A percentile compares a stretch with the other conserved stretches of the same genome.
phyloP scores from a whole-genome alignment of 306 rosid genomes.

The Malus asiatica region DNA sequence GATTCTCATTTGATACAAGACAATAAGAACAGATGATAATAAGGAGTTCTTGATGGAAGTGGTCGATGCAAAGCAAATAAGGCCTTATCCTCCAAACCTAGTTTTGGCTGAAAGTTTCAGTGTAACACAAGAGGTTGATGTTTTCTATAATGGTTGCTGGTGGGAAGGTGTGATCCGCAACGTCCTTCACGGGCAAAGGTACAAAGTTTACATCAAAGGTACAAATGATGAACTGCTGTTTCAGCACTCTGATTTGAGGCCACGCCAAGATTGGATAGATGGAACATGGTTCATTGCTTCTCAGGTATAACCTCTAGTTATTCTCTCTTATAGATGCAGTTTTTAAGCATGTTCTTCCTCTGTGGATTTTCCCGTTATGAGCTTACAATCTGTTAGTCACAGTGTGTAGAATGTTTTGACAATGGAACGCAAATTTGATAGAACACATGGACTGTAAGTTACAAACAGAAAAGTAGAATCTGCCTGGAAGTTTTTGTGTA shows the following conservation, averaged over 20 bases:
- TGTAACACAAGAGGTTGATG: slow-evolving; percentile 51
- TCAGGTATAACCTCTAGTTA: slow-evolving; percentile 29
- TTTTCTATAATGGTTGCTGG: slow-evolving; percentile 56
- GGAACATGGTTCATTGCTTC: slow-evolving; percentile 37
- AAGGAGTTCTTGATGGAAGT: slow-evolving; percentile 21
- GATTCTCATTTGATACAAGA: slow-evolving; percentile 25
- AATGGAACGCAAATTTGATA: too few species aligned
- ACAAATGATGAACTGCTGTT: slow-evolving; percentile 33
- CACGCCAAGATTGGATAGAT: slow-evolving; percentile 53
- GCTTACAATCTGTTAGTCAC: neutral
- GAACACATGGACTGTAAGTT: too few species aligned
- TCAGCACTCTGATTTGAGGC: slow-evolving; percentile 43
- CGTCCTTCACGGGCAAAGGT: slow-evolving; percentile 34
- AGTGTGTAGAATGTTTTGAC: neutral
- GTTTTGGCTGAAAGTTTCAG: slow-evolving; percentile 16
- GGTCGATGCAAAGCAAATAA: slow-evolving; percentile 29
- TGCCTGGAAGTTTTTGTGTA: too few species aligned
- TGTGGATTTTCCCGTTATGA: neutral
- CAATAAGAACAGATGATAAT: slow-evolving; percentile 34
- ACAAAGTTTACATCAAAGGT: slow-evolving; percentile 41
- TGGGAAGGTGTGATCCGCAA: slow-evolving; percentile 59
- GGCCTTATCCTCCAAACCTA: slow-evolving; percentile 49
- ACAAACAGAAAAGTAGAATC: too few species aligned
- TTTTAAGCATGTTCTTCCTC: neutral
- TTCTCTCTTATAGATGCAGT: neutral